Conservation (phyloP, 1,284 basidiomycete species). For the Sporisorium scitamineum region DNA sequence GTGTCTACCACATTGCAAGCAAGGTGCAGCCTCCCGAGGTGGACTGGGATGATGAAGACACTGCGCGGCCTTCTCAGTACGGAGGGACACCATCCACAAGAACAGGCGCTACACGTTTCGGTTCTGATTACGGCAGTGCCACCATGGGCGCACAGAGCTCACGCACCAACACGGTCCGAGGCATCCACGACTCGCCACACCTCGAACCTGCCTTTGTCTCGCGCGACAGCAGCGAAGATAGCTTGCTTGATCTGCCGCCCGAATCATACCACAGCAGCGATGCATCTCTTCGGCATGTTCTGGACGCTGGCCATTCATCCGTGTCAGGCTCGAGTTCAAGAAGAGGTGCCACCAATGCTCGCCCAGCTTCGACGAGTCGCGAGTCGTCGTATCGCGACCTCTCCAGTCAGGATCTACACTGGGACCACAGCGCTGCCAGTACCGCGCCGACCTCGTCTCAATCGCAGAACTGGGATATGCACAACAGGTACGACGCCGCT, state of each 20-base stretch:
- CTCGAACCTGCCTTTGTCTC: conserved; percentile 29
- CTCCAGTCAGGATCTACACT: conserved; percentile 19
- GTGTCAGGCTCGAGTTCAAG: conserved; percentile 24
- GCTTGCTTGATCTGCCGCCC: conserved; percentile 44
- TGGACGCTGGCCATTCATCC: conserved; percentile 21
- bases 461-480: conserved; percentile 32
- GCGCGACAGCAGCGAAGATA: conserved; percentile 46
- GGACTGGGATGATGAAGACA: conserved; percentile 53
- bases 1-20: conserved; percentile 80
- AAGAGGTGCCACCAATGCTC: not conserved
- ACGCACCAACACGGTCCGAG: conserved; percentile 42
- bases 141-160: conserved; percentile 49
- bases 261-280: conserved; percentile 52
- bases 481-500: conserved; percentile 9
- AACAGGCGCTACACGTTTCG: conserved; percentile 44
- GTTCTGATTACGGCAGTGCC: conserved; percentile 48
- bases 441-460: conserved; percentile 47
- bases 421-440: conserved; percentile 38
- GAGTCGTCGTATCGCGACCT: conserved; percentile 39
- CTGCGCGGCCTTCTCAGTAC: conserved; percentile 46
- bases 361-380: conserved; percentile 19
- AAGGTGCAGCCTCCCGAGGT: conserved; percentile 71
- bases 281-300: conserved; percentile 16
- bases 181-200: conserved; percentile 33
- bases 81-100: conserved; percentile 41